Percentiles rank a stretch among this genome's conserved stretches.
phyloP scores from a whole-genome alignment of 139 green algal genomes.

The Penium margaritaceum region DNA sequence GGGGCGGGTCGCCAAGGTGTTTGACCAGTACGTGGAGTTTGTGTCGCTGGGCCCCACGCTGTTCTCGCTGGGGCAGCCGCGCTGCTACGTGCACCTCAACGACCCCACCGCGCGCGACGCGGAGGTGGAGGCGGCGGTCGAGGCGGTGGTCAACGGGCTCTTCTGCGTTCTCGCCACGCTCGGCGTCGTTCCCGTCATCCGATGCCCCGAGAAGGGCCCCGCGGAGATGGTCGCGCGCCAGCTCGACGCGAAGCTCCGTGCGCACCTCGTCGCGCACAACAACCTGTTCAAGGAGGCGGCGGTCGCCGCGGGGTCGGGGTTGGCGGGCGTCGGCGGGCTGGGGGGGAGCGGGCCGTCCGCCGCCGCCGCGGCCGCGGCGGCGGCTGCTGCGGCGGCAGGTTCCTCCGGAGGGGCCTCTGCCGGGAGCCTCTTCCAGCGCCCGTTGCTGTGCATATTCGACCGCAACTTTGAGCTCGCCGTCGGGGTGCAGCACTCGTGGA shows the following conservation, averaged over 20 bases:
- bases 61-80: conserved; percentile 78
- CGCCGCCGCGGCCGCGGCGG: too few relatives aligned
- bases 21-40: conserved; percentile 87
- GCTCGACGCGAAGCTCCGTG: conserved; percentile 70
- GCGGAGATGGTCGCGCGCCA: conserved; percentile 82
- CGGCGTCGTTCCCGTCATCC: conserved; percentile 85
- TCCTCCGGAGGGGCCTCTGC: not conserved
- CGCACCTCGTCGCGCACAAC: conserved; percentile 57
- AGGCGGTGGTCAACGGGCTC: conserved; percentile 78
- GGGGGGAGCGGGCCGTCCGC: conserved; percentile 1
- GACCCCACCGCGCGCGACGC: conserved; percentile 74
- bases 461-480: conserved; percentile 89
- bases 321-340: not conserved
- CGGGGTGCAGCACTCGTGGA: conserved; percentile 84
- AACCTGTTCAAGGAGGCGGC: conserved; percentile 47
- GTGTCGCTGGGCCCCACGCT: conserved; percentile 73
- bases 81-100: conserved; percentile 82
- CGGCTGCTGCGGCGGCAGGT: too few relatives aligned
- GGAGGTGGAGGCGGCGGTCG: conserved; percentile 74
- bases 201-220: conserved; percentile 75
- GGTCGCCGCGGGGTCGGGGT: too few relatives aligned
- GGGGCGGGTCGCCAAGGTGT: conserved; percentile 54
- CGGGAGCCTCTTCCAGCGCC: conserved; percentile 56
- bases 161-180: conserved; percentile 82
- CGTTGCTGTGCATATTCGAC: conserved; percentile 91